These are phyloP conservation scores for Pyricularia sp. DNA, from an alignment of 2,329 filamentous ascomycete species.

Conservation along the genomic window DNA sequence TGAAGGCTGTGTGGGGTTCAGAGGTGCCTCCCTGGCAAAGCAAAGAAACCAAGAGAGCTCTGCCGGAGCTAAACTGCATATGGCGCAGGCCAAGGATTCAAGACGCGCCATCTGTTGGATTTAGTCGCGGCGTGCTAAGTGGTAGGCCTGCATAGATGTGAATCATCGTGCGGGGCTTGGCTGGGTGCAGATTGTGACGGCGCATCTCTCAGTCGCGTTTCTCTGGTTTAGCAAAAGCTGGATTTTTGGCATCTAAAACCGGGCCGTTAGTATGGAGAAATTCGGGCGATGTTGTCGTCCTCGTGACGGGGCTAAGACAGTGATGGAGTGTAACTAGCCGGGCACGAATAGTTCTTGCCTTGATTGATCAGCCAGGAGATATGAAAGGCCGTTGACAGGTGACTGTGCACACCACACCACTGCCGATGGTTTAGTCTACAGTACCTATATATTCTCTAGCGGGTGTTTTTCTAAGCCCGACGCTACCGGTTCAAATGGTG, in stretches of 20 bases:
- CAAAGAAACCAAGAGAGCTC: neutral
- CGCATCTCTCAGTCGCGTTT: neutral
- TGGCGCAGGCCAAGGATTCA: neutral
- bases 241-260: neutral
- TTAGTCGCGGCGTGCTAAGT: neutral
- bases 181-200: neutral
- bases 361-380: neutral
- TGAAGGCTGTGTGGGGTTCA: neutral
- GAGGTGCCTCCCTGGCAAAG: neutral
- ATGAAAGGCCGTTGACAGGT: neutral
- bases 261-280: neutral
- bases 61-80: neutral
- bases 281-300: neutral
- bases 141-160: neutral
- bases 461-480: neutral
- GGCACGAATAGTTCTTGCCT: neutral
- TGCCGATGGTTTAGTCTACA: neutral
- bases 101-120: constrained; percentile 1
- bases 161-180: constrained; percentile 1
- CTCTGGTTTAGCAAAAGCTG: neutral
- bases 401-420: neutral
- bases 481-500: neutral
- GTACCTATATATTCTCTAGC: neutral
- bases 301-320: neutral
- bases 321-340: neutral